These are phyloP conservation scores for Xylariaceae sp. DNA, from an alignment of 2,329 filamentous ascomycete genomes.

Conservation along the genomic window DNA sequence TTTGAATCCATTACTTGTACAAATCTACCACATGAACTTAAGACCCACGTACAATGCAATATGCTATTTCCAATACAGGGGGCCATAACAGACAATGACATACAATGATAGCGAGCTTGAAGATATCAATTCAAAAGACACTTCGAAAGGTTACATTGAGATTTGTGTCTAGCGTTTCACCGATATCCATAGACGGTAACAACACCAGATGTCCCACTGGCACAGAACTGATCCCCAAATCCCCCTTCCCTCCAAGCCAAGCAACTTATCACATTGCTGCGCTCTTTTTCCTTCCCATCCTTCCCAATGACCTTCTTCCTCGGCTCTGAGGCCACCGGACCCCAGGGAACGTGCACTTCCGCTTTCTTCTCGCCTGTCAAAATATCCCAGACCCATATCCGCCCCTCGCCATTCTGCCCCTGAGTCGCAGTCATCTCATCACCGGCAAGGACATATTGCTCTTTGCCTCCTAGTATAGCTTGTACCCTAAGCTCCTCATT, in stretches of 20 bases:
- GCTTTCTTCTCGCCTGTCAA: conserved; percentile 68
- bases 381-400: conserved; percentile 80
- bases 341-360: conserved; percentile 59
- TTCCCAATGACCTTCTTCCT: conserved; percentile 55
- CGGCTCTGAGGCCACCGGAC: conserved; percentile 45
- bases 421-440: conserved; percentile 59
- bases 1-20: conserved; percentile 18
- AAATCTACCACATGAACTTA: conserved; percentile 13
- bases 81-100: not conserved
- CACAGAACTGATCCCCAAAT: conserved; percentile 63
- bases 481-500: conserved; percentile 75
- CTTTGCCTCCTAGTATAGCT: conserved; percentile 70
- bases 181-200: conserved; percentile 60
- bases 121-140: conserved; percentile 5
- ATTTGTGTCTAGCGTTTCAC: conserved; percentile 12
- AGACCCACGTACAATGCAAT: no score
- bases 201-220: conserved; percentile 61
- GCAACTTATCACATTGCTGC: conserved; percentile 60
- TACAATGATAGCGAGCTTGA: not conserved
- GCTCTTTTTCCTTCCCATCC: conserved; percentile 59
- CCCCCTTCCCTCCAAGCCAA: conserved; percentile 62
- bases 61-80: no score
- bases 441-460: conserved; percentile 76
- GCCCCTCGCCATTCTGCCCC: conserved; percentile 47
- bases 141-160: not conserved